A percentile compares a stretch with the other conserved stretches of the same genome.
Evolutionary conservation across 176 grass and related monocot species (phyloP).

Genomic region (Triticum turgidum): DNA sequence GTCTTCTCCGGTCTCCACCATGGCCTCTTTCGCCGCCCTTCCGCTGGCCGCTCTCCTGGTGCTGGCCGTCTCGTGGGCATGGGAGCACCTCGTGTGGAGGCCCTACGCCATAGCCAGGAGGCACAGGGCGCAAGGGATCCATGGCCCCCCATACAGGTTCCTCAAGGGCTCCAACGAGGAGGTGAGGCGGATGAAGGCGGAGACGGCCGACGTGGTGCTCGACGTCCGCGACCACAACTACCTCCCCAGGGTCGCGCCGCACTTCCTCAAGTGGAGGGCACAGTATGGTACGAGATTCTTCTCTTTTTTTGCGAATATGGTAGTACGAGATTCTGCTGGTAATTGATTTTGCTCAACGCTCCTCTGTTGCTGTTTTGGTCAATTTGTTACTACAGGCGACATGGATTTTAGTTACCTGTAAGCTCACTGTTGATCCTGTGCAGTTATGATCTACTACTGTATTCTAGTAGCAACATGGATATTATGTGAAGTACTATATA

Average conservation of each 20-base stretch:
- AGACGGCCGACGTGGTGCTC: neutral
- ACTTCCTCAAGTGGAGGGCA: conserved; percentile 36
- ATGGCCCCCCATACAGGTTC: conserved; percentile 50
- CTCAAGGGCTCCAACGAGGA: conserved; percentile 3
- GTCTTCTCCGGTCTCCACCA: neutral
- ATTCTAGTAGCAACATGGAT: neutral
- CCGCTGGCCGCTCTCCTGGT: neutral
- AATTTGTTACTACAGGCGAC: neutral
- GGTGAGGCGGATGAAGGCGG: neutral
- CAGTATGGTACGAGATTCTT: conserved; percentile 40
- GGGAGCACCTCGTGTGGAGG: conserved; percentile 38
- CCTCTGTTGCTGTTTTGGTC: neutral
- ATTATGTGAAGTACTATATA: too few relatives aligned
- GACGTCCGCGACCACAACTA: neutral
- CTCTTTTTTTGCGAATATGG: conserved; percentile 15
- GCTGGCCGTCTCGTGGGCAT: neutral
- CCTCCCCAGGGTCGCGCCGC: conserved; percentile 18
- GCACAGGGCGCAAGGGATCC: conserved; percentile 42
- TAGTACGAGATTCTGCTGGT: conserved; percentile 16
- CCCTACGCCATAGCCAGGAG: conserved; percentile 29
- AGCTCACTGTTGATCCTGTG: neutral
- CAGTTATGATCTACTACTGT: neutral
- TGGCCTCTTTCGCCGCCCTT: neutral
- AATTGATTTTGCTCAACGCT: neutral
- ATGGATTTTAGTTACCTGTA: too few relatives aligned